These are phyloP conservation scores for Leccinum broughii DNA, from an alignment of 768 basidiomycete genomes.

Conservation along the genomic window DNA sequence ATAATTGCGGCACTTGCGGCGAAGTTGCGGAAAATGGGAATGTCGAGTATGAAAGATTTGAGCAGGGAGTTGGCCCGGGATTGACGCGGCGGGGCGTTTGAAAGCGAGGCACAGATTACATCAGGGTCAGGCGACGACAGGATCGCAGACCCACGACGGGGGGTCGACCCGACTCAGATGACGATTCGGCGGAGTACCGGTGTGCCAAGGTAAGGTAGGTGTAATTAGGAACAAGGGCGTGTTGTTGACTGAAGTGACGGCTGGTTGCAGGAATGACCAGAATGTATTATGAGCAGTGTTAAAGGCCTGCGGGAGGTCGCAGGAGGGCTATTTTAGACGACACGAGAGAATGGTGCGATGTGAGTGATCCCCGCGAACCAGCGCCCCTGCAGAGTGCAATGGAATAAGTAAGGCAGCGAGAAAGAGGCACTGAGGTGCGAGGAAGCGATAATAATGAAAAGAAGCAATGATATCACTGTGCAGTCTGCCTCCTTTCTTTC, in stretches of 20 bases:
- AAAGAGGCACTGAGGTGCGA: slow-evolving; percentile 9
- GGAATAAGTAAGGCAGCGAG: background rate
- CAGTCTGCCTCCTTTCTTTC: background rate
- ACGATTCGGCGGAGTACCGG: slow-evolving; percentile 4
- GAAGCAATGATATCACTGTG: slow-evolving; percentile 6
- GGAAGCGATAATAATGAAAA: slow-evolving; percentile 6
- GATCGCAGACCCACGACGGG: background rate
- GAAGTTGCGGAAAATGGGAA: slow-evolving; percentile 14
- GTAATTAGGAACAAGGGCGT: background rate
- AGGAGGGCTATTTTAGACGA: background rate
- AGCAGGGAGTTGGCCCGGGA: background rate
- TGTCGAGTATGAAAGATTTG: background rate
- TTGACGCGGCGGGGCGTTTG: slow-evolving; percentile 2
- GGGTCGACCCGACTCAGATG: background rate
- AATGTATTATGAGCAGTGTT: slow-evolving; percentile 10
- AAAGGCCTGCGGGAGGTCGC: background rate
- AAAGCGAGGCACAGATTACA: slow-evolving; percentile 7
- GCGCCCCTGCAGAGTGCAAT: slow-evolving; percentile 5
- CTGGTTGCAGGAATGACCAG: background rate
- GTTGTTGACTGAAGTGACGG: background rate
- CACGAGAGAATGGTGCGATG: slow-evolving; percentile 1
- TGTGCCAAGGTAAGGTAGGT: background rate
- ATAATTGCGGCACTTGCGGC: slow-evolving; percentile 21
- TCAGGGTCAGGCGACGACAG: slow-evolving; percentile 10
- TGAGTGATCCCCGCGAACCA: slow-evolving; percentile 18